Base-by-base conservation (phyloP, 2,329 filamentous ascomycete species). In the Aspergillus latus region DNA sequence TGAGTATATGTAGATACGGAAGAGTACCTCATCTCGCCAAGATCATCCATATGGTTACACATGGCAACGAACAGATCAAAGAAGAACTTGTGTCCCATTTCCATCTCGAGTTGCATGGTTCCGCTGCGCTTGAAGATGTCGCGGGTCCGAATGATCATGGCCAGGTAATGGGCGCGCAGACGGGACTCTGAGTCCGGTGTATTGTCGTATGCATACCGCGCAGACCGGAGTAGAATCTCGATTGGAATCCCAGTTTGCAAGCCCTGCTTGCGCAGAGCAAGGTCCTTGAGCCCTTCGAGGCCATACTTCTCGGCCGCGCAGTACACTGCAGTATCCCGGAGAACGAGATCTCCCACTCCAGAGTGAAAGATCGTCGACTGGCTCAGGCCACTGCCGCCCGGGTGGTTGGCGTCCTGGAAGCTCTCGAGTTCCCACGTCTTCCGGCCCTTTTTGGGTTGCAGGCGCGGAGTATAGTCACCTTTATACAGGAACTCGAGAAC, bases 101-200 rank as follows among this genome's bases (percentile, higher is more conserved):
- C 90, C 92, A 97, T 97, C 82, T 97, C 92, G 80, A 89, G 88
- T 84, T 97, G 92, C 92, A 97, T 96, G 77, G 92, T 97, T 78
- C 92, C 92, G 81, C 92, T 96, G 78, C 89, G 87, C 88, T 96
- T 97, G 78, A 97, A 97, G 71, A 91, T 96, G 82, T 92, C 92
- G 76, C 93, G 90, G 83, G 90, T 93, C 81, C 92, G 88, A 82
- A 97, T 96, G 78, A 97, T 96, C 77, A 97, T 85, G 74, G 92
- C 91, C 75, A 97, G 87, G 82, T 96, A 97, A 81, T 96, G 92
- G 81, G 92, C 92, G 80, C 92, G 92, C 76, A 97, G 87, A 70
- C 88, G 86, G 72, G 89, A 93, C 80, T 97, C 92, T 68, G 87
- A 88, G 80, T 96, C 90, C 66, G 92, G 92, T 70, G 93, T 97